Conservation (phyloP, 2,329 filamentous ascomycete species). For the Stagonosporopsis cucurbitacearum region DNA sequence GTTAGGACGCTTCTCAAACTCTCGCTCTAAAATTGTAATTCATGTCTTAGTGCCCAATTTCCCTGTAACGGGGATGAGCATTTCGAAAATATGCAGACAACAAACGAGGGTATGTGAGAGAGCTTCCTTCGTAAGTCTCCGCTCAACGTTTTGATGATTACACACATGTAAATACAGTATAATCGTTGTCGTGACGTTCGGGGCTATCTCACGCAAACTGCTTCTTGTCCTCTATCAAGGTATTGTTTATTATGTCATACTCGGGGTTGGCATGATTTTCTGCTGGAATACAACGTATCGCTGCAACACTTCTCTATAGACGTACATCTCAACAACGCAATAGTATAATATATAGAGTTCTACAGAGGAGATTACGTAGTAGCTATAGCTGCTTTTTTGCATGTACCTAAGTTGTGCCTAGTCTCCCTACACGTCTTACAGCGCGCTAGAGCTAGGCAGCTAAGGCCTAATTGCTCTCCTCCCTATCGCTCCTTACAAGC, state of each 20-base stretch:
- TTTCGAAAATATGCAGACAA: constrained; percentile 1
- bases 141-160: background rate
- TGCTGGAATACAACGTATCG: too few species aligned
- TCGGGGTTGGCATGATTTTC: too few species aligned
- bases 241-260: too few species aligned
- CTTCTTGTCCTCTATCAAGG: background rate
- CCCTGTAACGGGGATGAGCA: constrained; percentile 11
- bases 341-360: background rate
- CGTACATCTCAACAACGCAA: background rate
- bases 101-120: background rate
- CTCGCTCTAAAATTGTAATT: constrained; percentile 16
- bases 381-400: constrained; percentile 12
- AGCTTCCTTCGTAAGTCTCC: background rate
- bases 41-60: constrained; percentile 21
- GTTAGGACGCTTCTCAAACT: constrained; percentile 32
- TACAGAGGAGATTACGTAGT: background rate
- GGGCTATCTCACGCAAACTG: background rate
- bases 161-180: background rate
- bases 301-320: too few species aligned
- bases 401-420: too few species aligned
- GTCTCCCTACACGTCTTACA: too few species aligned
- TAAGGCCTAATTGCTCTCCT: too few species aligned
- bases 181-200: background rate
- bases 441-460: too few species aligned
- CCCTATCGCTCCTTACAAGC: too few species aligned